phyloP scores from a whole-genome alignment of 2,329 filamentous ascomycete species.

The Colletotrichum limetticola region DNA sequence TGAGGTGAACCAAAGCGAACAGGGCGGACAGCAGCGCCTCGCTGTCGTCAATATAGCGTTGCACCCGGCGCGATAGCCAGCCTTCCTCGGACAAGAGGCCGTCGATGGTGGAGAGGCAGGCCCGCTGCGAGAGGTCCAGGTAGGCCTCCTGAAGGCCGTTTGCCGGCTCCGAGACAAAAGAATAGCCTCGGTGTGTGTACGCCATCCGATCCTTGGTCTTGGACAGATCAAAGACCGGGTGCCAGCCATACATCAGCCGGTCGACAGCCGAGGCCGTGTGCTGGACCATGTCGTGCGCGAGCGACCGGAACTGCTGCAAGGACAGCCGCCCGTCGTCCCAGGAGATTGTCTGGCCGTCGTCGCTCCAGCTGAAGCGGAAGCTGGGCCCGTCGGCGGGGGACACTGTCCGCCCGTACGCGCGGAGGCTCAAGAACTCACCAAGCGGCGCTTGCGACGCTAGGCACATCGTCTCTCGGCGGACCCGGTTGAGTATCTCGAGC shows the following conservation, averaged over 20 bases:
- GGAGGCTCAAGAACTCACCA: not conserved
- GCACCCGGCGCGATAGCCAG: not conserved
- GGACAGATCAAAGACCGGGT: not conserved
- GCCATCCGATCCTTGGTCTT: not conserved
- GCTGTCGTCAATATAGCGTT: not conserved
- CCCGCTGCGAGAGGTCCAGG: not conserved
- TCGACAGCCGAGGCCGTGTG: not conserved
- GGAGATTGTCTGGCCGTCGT: not conserved
- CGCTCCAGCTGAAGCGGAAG: not conserved
- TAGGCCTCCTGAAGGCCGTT: not conserved
- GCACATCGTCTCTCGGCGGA: slow-evolving; percentile 2
- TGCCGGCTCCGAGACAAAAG: not conserved
- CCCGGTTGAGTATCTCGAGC: not conserved
- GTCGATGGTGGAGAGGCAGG: not conserved
- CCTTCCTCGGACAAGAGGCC: not conserved
- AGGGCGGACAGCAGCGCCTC: not conserved
- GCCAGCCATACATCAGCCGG: not conserved
- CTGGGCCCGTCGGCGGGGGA: not conserved
- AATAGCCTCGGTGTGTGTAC: not conserved
- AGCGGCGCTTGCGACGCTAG: not conserved
- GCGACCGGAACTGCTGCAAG: not conserved
- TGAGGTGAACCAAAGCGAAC: not conserved
- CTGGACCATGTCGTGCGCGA: not conserved
- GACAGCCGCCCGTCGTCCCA: not conserved
- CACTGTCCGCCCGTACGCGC: not conserved